phyloP scores from a whole-genome alignment of 305 asterid genomes.

The Solanum hybrid region DNA sequence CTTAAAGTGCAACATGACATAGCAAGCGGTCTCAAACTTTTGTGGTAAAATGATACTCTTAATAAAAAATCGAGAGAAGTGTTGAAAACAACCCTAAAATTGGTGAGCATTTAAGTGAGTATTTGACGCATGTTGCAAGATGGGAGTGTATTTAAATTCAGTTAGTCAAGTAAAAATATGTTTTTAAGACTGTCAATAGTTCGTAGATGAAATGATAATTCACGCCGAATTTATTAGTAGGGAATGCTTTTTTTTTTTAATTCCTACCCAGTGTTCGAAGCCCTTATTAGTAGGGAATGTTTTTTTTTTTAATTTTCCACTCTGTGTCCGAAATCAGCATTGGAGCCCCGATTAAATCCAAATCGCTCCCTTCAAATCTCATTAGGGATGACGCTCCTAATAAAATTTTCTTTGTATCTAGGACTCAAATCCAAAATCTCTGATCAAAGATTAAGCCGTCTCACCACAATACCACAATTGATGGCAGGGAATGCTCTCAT shows the following conservation, averaged over 20 bases:
- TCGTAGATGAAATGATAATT: too few relatives aligned
- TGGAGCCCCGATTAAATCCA: too few relatives aligned
- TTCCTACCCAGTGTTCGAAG: not conserved
- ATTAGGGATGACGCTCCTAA: too few relatives aligned
- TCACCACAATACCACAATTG: not conserved
- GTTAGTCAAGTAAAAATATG: too few relatives aligned
- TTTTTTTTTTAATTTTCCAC: not conserved
- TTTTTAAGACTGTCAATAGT: too few relatives aligned
- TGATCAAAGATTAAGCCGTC: too few relatives aligned
- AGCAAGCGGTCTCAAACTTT: too few relatives aligned
- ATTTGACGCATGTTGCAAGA: not conserved
- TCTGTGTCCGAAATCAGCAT: too few relatives aligned
- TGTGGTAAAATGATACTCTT: too few relatives aligned
- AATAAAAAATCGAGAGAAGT: not conserved
- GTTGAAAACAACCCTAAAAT: too few relatives aligned
- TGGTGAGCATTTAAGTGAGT: not conserved
- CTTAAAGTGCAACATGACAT: too few relatives aligned
- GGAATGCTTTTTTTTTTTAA: not conserved
- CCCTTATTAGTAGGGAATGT: not conserved
- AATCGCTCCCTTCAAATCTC: too few relatives aligned
- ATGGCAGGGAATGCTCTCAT: not conserved
- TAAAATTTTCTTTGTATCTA: not conserved
- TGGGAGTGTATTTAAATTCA: not conserved
- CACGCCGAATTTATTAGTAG: not conserved
- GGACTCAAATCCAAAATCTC: accelerated